A percentile compares a stretch with the other conserved stretches of the same genome.
Evolutionary conservation across 2,329 filamentous ascomycete genomes (phyloP).

Genomic region (Hypoxylon sp.): DNA sequence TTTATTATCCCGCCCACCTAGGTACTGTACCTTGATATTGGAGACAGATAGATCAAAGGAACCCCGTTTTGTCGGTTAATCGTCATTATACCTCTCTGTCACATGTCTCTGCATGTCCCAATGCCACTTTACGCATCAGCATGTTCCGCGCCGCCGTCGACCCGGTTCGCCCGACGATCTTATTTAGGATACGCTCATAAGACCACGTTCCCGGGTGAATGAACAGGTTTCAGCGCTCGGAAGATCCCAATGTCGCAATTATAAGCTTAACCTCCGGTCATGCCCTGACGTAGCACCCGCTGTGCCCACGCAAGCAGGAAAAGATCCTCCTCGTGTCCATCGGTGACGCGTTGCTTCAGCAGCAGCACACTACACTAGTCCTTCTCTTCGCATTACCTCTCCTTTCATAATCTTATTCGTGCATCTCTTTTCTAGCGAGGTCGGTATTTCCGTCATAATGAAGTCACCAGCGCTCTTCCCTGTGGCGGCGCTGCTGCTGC

Average conservation of each 20-base stretch:
- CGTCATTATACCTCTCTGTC: slow-evolving; percentile 24
- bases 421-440: background rate
- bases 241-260: slow-evolving; percentile 23
- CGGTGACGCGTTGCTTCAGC: slow-evolving; percentile 5
- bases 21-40: background rate
- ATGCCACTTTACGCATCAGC: slow-evolving; percentile 17
- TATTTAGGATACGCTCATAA: slow-evolving; percentile 13
- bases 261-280: slow-evolving; percentile 24
- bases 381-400: background rate
- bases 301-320: background rate
- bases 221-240: slow-evolving; percentile 4
- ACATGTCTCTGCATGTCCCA: slow-evolving; percentile 9
- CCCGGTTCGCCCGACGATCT: slow-evolving; percentile 28
- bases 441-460: background rate
- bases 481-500: slow-evolving; percentile 12
- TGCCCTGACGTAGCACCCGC: slow-evolving; percentile 27
- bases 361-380: background rate
- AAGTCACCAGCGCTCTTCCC: slow-evolving; percentile 12
- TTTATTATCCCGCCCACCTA: slow-evolving; percentile 11
- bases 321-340: slow-evolving; percentile 10
- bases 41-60: slow-evolving; percentile 11
- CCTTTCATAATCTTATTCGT: background rate
- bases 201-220: slow-evolving; percentile 38
- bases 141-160: slow-evolving; percentile 28
- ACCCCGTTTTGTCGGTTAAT: background rate